Base-by-base conservation (phyloP, 2,329 filamentous ascomycete species). In the Periconia macrospinosa region DNA sequence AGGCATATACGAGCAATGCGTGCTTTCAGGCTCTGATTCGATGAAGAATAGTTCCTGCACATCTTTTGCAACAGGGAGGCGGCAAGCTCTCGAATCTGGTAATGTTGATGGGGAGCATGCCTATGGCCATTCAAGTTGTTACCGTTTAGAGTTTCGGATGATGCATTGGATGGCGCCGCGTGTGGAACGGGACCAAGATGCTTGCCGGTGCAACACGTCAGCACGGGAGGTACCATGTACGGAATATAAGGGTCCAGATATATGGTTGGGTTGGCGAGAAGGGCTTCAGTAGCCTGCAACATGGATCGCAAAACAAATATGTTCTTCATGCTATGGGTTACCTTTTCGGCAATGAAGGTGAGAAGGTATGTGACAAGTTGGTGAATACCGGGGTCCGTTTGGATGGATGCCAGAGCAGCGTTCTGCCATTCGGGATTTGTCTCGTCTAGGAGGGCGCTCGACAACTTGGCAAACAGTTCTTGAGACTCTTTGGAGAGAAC, bases 281-380 rank as follows among this genome's bases (percentile, higher is more conserved):
- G 80, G 1, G 93, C 91, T 47, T 90, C 85, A 1, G 90, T 88
- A 55, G 97, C 85, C 66, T 92, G 88, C 89, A 99, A 93, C 85
- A 96, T 94, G 72, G 95, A 91, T 18, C 86, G 87, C 19, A 99
- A 81, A 6, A 92, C 86, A 70, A 97, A 97, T 2, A 92, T 83
- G 72, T 96, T 90, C 75, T 96, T 92, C 60, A 96, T 83, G 62
- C 88, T 89, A 73, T 99, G 94, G 1, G 94, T 97, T 47, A 99
- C 91, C 75, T 96, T 94, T 72, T 97, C 93, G 18, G 92, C 88
- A 66, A 97, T 89, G 73, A 96, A 97, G 72, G 95, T 92, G 55
- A 96, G 88, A 66, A 97, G 97, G 76, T 99, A 99, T 0, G 94
- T 94, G 27, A 96, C 87, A 10, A 99, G 85, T 75, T 99, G 94